A percentile compares a stretch with the other conserved stretches of the same genome.
phyloP scores from a whole-genome alignment of 305 asterid species.

The Fraxinus xanthoxyloides region DNA sequence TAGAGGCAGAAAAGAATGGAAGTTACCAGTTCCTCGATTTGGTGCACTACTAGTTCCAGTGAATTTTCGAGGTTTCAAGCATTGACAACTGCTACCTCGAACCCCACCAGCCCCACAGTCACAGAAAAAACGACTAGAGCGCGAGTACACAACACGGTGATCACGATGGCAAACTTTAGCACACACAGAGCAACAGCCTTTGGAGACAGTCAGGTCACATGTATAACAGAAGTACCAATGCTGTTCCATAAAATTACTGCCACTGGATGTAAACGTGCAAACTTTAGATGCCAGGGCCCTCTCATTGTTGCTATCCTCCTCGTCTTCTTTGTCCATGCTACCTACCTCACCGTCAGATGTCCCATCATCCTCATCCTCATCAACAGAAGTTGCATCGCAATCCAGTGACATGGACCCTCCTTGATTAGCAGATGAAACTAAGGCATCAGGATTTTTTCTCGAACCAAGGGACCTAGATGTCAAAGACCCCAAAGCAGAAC shows the following conservation, averaged over 20 bases:
- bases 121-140: conserved; percentile 98
- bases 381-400: conserved; percentile 94
- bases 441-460: conserved; percentile 62
- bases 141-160: conserved; percentile 98
- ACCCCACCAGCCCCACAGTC: conserved; percentile 99
- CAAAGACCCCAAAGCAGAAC: conserved; percentile 58
- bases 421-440: conserved; percentile 70
- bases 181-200: conserved; percentile 98
- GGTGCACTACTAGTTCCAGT: conserved; percentile 65
- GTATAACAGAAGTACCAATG: conserved; percentile 99
- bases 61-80: conserved; percentile 93
- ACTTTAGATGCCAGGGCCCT: conserved; percentile 93
- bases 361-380: conserved; percentile 99
- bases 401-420: conserved; percentile 72
- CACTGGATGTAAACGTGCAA: conserved; percentile 98
- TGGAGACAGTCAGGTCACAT: conserved; percentile 94
- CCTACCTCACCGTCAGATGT: conserved; percentile 99
- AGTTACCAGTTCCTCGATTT: conserved; percentile 53
- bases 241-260: conserved; percentile 99
- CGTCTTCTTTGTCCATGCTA: conserved; percentile 93
- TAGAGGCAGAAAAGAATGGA: conserved; percentile 77
- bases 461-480: conserved; percentile 67
- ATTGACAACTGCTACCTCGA: conserved; percentile 95
- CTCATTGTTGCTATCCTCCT: conserved; percentile 89
- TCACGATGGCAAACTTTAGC: conserved; percentile 99